Percentiles rank a stretch among this genome's conserved stretches.
phyloP scores from a whole-genome alignment of 169 alveolate genomes.

The Cryptosporidium xiaoi region DNA sequence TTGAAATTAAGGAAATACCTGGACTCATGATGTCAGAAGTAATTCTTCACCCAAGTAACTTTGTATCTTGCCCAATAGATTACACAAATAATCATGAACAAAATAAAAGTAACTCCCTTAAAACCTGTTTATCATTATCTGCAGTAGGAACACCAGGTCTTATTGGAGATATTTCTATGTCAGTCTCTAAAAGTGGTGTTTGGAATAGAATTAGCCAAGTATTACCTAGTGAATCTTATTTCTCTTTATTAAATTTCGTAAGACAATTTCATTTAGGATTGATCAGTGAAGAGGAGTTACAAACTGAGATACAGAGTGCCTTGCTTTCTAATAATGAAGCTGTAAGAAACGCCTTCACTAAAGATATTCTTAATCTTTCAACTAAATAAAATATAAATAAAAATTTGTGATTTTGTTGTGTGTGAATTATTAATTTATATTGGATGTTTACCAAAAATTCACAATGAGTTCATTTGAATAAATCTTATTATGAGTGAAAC shows the following conservation, averaged over 20 bases:
- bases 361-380: conserved; percentile 50
- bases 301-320: conserved; percentile 47
- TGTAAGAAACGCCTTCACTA: conserved; percentile 46
- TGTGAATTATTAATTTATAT: too few relatives aligned
- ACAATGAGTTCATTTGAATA: too few relatives aligned
- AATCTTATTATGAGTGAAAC: too few relatives aligned
- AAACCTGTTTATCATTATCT: background rate
- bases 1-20: conserved; percentile 52
- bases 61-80: background rate
- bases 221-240: conserved; percentile 44
- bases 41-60: conserved; percentile 40
- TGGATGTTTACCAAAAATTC: too few relatives aligned
- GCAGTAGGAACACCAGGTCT: background rate
- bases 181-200: conserved; percentile 25
- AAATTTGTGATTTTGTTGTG: background rate
- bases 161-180: background rate
- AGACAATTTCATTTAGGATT: conserved; percentile 43
- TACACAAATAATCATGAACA: background rate
- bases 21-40: conserved; percentile 21
- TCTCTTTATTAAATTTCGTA: conserved; percentile 39
- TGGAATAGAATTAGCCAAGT: conserved; percentile 70
- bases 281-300: conserved; percentile 53
- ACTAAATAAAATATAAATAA: background rate
- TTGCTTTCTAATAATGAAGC: conserved; percentile 47
- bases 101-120: too few relatives aligned